Base-by-base conservation (phyloP, 805 yeast genomes). In the Spathaspora hagerdaliae region DNA sequence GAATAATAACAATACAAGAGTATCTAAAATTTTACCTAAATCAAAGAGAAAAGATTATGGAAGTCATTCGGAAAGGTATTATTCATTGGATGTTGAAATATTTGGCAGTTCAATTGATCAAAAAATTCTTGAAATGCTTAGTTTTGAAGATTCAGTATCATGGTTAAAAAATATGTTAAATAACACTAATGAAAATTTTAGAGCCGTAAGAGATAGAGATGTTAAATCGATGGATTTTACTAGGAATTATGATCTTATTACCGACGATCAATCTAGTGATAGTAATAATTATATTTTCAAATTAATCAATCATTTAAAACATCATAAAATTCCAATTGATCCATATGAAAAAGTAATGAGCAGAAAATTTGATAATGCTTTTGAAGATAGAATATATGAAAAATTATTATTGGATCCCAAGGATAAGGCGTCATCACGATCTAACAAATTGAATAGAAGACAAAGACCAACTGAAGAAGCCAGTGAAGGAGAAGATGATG, bases 11-110 rank as follows among this genome's bases (percentile, higher is more conserved):
- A 31, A 36, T 19, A 38, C 32, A 37, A 45, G 53, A 9, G 34
- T 77, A n/a, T 7, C 15, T 2, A 27, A 26, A 8, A 37, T 41
- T 26, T 36, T 50, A 11, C 84, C 85, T 3, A 59, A 69, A 15
- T 67, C 75, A n/a, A 80, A 79, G 52, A 57, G 71, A 48, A 74
- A 76, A 46, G 90, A 85, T 49, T 82, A 77, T 59, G 96, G 96
- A 0, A 78, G 76, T 36, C 90, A 87, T 58, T 74, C 87, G 0
- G 78, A 79, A 38, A 75, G 71, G 48, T 89, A 87, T 63, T 87
- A 88, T 58, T 65, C 85, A 2, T 65, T 88, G 26, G 78, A 79
- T 31, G 74, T 88, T 35, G 76, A 78, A 41, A 72, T 85, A 8
- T 85, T 82, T 66, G 68, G 77, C 46, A 77, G 77, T 41, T 60